Percentiles rank a stretch among this genome's conserved stretches.
Conservation (phyloP, 2,329 filamentous ascomycete genomes). For the Claviceps arundinis region DNA sequence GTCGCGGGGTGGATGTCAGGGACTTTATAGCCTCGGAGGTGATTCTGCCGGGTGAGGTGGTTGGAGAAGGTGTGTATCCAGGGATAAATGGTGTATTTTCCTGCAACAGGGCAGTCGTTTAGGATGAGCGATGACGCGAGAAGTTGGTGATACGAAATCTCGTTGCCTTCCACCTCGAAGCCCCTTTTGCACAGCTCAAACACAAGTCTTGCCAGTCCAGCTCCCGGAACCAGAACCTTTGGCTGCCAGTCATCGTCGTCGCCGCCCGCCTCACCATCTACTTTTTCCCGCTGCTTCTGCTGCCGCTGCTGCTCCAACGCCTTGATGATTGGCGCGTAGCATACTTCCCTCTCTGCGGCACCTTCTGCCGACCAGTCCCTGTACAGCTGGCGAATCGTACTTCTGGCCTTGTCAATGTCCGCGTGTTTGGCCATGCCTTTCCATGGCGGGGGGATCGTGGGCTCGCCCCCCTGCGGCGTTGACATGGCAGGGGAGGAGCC, state of each 20-base stretch:
- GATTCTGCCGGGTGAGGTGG: constrained; percentile 57
- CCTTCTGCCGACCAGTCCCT: constrained; percentile 87
- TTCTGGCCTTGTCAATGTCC: constrained; percentile 84
- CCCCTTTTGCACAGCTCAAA: constrained; percentile 71
- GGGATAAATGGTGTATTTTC: constrained; percentile 63
- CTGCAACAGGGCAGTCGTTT: constrained; percentile 47
- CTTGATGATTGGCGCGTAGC: constrained; percentile 59
- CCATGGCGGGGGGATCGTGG: constrained; percentile 48
- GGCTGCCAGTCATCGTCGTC: constrained; percentile 27
- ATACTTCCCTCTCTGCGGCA: constrained; percentile 56
- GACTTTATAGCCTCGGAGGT: constrained; percentile 59
- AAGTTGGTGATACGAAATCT: constrained; percentile 96
- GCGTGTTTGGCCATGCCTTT: constrained; percentile 53
- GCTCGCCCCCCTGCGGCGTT: constrained; percentile 23
- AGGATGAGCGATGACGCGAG: constrained; percentile 68
- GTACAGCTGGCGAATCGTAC: constrained; percentile 86
- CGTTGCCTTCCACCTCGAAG: constrained; percentile 72
- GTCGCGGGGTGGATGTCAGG: constrained; percentile 68
- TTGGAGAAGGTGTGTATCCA: constrained; percentile 87
- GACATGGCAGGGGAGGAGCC: constrained; percentile 27
- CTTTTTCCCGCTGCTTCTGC: constrained; percentile 22
- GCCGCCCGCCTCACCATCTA: neutral
- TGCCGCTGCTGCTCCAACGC: constrained; percentile 43
- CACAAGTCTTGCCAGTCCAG: constrained; percentile 75
- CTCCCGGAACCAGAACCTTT: constrained; percentile 73